A percentile compares a stretch with the other conserved stretches of the same genome.
Conservation (phyloP, 306 rosid genomes). For the Fragaria nilgerrensis region DNA sequence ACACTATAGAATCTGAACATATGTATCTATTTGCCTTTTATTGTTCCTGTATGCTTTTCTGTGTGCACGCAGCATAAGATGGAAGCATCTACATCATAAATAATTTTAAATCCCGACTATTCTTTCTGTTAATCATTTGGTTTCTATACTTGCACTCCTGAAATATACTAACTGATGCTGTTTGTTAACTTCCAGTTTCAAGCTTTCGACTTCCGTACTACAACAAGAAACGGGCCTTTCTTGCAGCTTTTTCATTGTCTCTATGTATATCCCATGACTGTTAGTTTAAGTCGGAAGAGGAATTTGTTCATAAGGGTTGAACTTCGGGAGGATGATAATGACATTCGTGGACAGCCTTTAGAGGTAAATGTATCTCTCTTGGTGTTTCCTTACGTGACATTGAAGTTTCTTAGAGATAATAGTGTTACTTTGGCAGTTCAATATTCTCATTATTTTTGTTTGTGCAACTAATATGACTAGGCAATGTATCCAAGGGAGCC, state of each 20-base stretch:
- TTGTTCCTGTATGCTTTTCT: neutral
- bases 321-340: slow-evolving; percentile 89
- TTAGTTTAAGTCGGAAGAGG: slow-evolving; percentile 95
- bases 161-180: slow-evolving; percentile 25
- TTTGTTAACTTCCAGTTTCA: slow-evolving; percentile 72
- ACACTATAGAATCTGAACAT: no score
- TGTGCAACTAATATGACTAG: slow-evolving; percentile 45
- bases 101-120: neutral
- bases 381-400: neutral
- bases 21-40: neutral
- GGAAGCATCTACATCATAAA: neutral
- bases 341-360: slow-evolving; percentile 80
- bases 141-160: slow-evolving; percentile 11
- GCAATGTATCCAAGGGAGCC: slow-evolving; percentile 86
- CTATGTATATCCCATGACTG: slow-evolving; percentile 85
- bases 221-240: slow-evolving; percentile 95
- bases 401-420: neutral
- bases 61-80: neutral
- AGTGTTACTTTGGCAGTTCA: slow-evolving; percentile 15
- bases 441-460: neutral
- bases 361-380: slow-evolving; percentile 53
- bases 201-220: slow-evolving; percentile 96
- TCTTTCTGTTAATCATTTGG: slow-evolving; percentile 11
- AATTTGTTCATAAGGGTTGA: slow-evolving; percentile 87
- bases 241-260: slow-evolving; percentile 98